phyloP scores from a whole-genome alignment of 2,329 filamentous ascomycete genomes.

The Magnaporthales sp. region DNA sequence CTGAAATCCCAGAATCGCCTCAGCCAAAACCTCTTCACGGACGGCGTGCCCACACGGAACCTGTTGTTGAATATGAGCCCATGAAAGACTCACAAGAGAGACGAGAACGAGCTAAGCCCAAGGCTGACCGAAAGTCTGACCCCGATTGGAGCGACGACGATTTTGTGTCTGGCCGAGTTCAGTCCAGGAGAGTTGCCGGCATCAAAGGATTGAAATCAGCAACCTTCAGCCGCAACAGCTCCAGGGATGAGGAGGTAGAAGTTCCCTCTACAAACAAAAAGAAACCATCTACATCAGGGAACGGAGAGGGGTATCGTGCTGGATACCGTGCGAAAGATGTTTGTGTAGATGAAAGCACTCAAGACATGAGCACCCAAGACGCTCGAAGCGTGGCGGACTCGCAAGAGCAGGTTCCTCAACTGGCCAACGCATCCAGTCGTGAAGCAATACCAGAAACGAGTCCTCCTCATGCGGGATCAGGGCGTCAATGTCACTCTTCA shows the following conservation, averaged over 20 bases:
- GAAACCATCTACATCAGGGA: slow-evolving; percentile 4
- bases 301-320: neutral
- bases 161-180: slow-evolving; percentile 27
- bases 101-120: slow-evolving; percentile 12
- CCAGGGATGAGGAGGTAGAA: slow-evolving; percentile 22
- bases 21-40: slow-evolving; percentile 5
- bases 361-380: slow-evolving; percentile 3
- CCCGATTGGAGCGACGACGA: slow-evolving; percentile 21
- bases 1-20: slow-evolving; percentile 12
- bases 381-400: slow-evolving; percentile 2
- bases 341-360: neutral
- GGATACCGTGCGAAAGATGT: neutral
- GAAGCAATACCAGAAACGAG: slow-evolving; percentile 16
- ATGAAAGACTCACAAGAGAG: slow-evolving; percentile 38
- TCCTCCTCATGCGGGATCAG: slow-evolving; percentile 5
- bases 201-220: slow-evolving; percentile 31
- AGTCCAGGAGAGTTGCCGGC: slow-evolving; percentile 29
- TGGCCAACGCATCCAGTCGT: neutral
- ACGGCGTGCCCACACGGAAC: slow-evolving; percentile 15
- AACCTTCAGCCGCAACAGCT: slow-evolving; percentile 20
- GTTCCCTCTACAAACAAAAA: slow-evolving; percentile 23
- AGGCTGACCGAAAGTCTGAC: slow-evolving; percentile 14
- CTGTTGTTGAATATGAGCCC: slow-evolving; percentile 33
- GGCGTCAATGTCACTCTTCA: neutral
- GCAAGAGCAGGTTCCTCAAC: neutral